Conservation (phyloP, 805 yeast genomes). For the Schwanniomyces vanrijiae region DNA sequence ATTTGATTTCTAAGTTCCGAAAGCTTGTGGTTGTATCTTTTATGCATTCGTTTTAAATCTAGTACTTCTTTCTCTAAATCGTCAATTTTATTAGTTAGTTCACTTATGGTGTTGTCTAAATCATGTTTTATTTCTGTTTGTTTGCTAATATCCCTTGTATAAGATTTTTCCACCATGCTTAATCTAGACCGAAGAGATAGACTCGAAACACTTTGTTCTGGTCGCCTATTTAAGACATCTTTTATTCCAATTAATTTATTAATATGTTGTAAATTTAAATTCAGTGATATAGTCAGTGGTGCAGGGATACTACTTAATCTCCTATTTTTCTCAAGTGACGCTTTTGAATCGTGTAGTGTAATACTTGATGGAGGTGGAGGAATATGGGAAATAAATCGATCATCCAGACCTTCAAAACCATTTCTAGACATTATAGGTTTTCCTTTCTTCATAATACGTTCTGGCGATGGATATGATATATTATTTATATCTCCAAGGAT, state of each 20-base stretch:
- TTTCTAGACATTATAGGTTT: background rate
- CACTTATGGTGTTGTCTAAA: conserved; percentile 11
- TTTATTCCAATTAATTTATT: conserved; percentile 14
- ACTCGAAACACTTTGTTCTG: background rate
- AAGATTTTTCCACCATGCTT: conserved; percentile 8
- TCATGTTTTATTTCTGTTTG: conserved; percentile 7
- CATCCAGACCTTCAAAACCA: background rate
- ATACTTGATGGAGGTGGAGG: conserved; percentile 5
- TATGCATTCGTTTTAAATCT: conserved; percentile 14
- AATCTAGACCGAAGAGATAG: conserved; percentile 5
- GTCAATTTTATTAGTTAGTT: conserved; percentile 12
- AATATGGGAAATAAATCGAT: conserved; percentile 5
- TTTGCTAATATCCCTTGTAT: conserved; percentile 5
- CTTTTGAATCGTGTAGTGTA: background rate
- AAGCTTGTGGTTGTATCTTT: conserved; percentile 7
- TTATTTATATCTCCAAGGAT: conserved; percentile 17
- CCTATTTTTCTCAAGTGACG: conserved; percentile 3
- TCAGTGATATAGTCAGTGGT: conserved; percentile 1
- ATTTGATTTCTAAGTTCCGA: conserved; percentile 5
- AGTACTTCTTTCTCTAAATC: conserved; percentile 19
- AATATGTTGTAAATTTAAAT: conserved; percentile 14
- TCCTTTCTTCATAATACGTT: background rate
- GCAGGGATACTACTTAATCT: conserved; percentile 6
- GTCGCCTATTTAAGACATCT: conserved; percentile 3
- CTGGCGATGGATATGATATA: background rate